Conservation (phyloP, 768 basidiomycete species). For the Termitomyces sp. region DNA sequence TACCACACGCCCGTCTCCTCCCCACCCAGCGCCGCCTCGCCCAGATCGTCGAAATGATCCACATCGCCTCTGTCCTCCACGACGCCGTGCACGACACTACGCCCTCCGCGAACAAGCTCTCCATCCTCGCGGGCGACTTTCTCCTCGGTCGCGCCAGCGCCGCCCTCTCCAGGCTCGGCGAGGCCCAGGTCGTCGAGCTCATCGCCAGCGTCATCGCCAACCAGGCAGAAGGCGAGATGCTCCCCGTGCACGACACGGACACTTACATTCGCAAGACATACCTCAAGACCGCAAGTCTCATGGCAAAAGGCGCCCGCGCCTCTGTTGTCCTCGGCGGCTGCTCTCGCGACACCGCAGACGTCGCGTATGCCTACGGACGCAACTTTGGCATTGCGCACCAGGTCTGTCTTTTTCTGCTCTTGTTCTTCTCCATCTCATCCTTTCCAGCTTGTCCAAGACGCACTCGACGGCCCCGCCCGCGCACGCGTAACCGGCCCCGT, state of each 20-base stretch:
- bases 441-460: constrained; percentile 77
- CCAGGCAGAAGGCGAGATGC: constrained; percentile 93
- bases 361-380: constrained; percentile 86
- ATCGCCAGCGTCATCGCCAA: constrained; percentile 90
- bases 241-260: constrained; percentile 62
- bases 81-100: constrained; percentile 79
- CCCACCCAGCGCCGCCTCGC: constrained; percentile 91
- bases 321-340: constrained; percentile 86
- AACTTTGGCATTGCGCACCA: constrained; percentile 82
- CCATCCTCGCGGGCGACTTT: constrained; percentile 94
- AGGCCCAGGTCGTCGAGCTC: constrained; percentile 88
- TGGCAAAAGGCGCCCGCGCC: constrained; percentile 83
- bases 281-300: constrained; percentile 84
- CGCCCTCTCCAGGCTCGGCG: constrained; percentile 81
- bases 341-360: constrained; percentile 66
- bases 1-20: constrained; percentile 50
- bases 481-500: constrained; percentile 71
- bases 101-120: constrained; percentile 85
- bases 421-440: background rate
- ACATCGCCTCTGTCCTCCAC: constrained; percentile 90
- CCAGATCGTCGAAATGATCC: constrained; percentile 97
- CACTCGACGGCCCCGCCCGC: constrained; percentile 31
- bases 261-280: constrained; percentile 66
- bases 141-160: constrained; percentile 87
- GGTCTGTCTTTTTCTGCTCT: constrained; percentile 1